Evolutionary conservation across 352 stramenopile species (phyloP), one percentile per base, ranked within the genome.

Genomic region (Pythium periplocum): DNA sequence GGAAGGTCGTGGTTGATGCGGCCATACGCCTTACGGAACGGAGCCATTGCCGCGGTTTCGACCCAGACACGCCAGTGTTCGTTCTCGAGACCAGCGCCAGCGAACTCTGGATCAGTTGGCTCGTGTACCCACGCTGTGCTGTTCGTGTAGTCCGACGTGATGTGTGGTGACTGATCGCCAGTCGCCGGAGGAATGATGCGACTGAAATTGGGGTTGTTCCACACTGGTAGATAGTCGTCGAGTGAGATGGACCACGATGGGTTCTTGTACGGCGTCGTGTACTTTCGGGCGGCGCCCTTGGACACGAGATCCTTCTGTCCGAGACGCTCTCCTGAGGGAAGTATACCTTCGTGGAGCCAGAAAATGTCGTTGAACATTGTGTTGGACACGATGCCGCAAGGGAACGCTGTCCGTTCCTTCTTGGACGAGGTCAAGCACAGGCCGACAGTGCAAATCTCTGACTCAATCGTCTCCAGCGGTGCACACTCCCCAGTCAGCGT

Each of bases 351-450:
- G 42, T 90, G 80, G 50, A 90, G 69, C 78, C 80, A 91, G 58
- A 89, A 87, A 50, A 91, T 91, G 65, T 91, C 80, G 59, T 89
- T 91, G 51, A 91, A 91, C 74, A 91, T 79, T 45, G 75, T 89
- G 65, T 86, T 91, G 0, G 78, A 75, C 12, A 88, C 78, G 35
- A 91, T 83, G 38, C 80, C 80, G 42, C 80, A 91, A 10, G 80
- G 80, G 33, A 89, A 91, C 6, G 75, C 45, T 42, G 75, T 62
- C 33, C 78, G 73, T 11, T 12, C 47, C 17, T 72, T 66, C 35
- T 51, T 68, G 45, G 66, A 58, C 6, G 51, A 45, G 0, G 55
- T 46, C 6, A 74, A 62, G 50, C 80, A 87, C 1, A 35, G 37
- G 6, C 68, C 59, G 3, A 80, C 66, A 1, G 75, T 51, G 45